Percentiles rank a stretch among this genome's conserved stretches.
These are phyloP conservation scores for Volutella citrinella DNA, from an alignment of 2,329 filamentous ascomycete species.

Conservation along the genomic window DNA sequence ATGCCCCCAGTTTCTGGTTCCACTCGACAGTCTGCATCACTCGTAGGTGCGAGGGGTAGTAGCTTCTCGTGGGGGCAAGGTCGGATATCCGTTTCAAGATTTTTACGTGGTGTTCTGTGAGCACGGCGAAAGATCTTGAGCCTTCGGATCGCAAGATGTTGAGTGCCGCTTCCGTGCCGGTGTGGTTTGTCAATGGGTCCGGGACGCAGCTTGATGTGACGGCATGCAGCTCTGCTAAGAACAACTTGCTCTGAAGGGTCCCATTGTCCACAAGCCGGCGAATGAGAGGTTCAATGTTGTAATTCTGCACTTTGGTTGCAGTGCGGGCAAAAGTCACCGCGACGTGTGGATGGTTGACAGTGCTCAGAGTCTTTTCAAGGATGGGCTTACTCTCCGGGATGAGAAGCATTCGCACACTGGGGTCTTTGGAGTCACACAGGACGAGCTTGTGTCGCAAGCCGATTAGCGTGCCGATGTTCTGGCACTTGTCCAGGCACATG, in stretches of 20 bases:
- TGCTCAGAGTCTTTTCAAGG: no score
- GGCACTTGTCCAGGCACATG: constrained; percentile 14
- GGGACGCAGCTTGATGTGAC: constrained; percentile 50
- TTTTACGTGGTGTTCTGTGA: background rate
- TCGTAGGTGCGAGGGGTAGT: constrained; percentile 37
- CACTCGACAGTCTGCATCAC: constrained; percentile 49
- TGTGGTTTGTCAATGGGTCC: constrained; percentile 45
- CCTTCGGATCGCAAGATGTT: constrained; percentile 46
- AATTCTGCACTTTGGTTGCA: constrained; percentile 35
- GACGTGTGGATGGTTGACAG: no score
- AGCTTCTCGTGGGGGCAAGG: constrained; percentile 32
- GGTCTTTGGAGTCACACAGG: constrained; percentile 26
- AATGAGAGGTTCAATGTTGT: constrained; percentile 46
- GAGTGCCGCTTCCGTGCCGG: constrained; percentile 54
- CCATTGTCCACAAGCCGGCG: constrained; percentile 49
- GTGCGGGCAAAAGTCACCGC: no score
- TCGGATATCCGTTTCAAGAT: background rate
- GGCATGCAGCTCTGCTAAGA: constrained; percentile 50
- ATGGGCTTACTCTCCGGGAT: constrained; percentile 32
- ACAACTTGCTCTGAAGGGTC: constrained; percentile 48
- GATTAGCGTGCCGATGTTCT: constrained; percentile 11
- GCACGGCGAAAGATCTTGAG: constrained; percentile 23
- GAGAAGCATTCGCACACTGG: constrained; percentile 31
- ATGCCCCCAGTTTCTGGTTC: constrained; percentile 32
- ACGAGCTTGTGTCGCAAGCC: constrained; percentile 38